These are phyloP conservation scores for Dothistroma septosporum DNA, from an alignment of 2,329 filamentous ascomycete genomes.

Conservation along the genomic window DNA sequence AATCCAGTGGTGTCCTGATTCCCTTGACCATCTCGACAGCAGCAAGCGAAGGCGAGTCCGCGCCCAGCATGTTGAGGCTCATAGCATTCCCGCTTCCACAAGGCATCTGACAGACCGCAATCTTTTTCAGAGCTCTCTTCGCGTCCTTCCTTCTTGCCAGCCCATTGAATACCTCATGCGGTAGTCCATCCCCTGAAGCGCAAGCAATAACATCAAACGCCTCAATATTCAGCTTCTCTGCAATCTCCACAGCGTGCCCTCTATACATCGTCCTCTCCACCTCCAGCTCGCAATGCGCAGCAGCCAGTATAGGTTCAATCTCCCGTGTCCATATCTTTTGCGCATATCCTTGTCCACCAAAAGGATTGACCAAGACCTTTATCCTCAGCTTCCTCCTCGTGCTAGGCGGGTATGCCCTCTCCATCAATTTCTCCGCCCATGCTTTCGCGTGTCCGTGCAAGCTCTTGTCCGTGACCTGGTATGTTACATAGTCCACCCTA, in stretches of 20 bases:
- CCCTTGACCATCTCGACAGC: constrained; percentile 86
- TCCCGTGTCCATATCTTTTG: constrained; percentile 68
- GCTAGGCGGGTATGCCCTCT: constrained; percentile 65
- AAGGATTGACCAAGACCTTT: constrained; percentile 87
- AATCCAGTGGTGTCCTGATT: constrained; percentile 73
- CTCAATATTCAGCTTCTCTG: constrained; percentile 69
- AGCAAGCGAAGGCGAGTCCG: constrained; percentile 67
- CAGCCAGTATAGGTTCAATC: constrained; percentile 76
- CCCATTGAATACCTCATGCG: constrained; percentile 93
- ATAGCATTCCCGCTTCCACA: constrained; percentile 94
- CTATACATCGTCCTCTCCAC: constrained; percentile 65
- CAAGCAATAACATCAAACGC: constrained; percentile 80
- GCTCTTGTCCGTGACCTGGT: constrained; percentile 53
- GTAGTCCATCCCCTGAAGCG: constrained; percentile 87
- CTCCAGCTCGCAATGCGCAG: constrained; percentile 72
- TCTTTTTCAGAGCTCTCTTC: constrained; percentile 63
- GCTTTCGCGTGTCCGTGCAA: constrained; percentile 47
- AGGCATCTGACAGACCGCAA: constrained; percentile 82
- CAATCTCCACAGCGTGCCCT: constrained; percentile 76
- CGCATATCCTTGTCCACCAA: constrained; percentile 77
- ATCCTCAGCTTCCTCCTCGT: constrained; percentile 66
- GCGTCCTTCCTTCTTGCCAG: constrained; percentile 74
- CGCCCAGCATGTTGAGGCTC: constrained; percentile 84
- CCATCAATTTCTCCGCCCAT: constrained; percentile 64
- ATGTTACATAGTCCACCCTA: constrained; percentile 58